Base-by-base conservation (phyloP, 192 early-diverging fungal species). In the Backusella sp. region DNA sequence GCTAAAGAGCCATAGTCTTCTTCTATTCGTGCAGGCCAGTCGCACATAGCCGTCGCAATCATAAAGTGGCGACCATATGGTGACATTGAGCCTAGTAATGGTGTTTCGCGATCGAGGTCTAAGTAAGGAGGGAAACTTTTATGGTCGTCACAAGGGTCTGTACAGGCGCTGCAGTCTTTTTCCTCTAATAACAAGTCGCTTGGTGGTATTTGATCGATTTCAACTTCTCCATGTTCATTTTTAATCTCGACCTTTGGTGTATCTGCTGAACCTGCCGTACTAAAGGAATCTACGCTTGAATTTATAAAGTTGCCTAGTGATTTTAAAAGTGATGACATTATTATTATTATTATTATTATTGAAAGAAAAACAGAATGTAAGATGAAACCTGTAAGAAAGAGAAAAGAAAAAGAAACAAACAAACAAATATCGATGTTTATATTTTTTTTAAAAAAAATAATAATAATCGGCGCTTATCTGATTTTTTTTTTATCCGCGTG, bases 21-120 rank as follows among this genome's bases (percentile, higher is more conserved):
- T 66, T 88, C 85, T 53, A 90, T 90, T 21, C 70, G 49, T 1
- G 77, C 74, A 0, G 71, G 53, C 89, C 89, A 90, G 53, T 90
- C 87, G 6, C 74, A 75, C 56, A 83, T 46, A 1, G 86, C 89
- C 0, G 89, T 90, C 14, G 84, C 82, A 44, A 90, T 90, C 71
- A 88, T 65, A 65, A 90, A 81, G 74, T 90, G 89, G 23, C 86
- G 84, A 8, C 80, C 73, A 62, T 90, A 90, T 0, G 89, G 87
- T 52, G 82, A 84, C 46, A 83, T 86, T 12, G 87, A 83, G 30
- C 85, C 77, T 34, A 87, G 65, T n/a, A 90, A 73, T 4, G 83
- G 73, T 0, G 76, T 23, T 8, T 79, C 74, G 11, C 69, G 72
- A 78, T 90, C 87, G 19, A 90, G 82, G 21, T 87, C 84, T 36